A percentile compares a stretch with the other conserved stretches of the same genome.
These are phyloP conservation scores for Stenogyne calaminthoides DNA, from an alignment of 305 asterid species.

Conservation along the genomic window DNA sequence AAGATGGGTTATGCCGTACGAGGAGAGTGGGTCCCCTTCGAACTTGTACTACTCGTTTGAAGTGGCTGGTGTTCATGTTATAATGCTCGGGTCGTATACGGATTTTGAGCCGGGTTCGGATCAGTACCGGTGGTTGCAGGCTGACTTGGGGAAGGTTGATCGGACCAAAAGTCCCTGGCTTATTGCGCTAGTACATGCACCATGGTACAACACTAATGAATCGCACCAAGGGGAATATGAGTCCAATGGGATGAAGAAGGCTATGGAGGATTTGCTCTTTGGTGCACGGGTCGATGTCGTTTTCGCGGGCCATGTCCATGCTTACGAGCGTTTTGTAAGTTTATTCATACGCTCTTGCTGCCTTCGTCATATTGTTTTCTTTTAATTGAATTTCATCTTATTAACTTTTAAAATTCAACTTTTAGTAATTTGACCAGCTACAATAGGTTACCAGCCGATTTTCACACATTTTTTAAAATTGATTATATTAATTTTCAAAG, in stretches of 20 bases:
- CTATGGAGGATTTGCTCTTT: constrained; percentile 70
- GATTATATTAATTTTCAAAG: too few relatives aligned
- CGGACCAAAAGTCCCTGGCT: constrained; percentile 75
- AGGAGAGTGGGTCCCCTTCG: constrained; percentile 65
- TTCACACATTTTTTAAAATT: too few relatives aligned
- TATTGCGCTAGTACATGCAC: constrained; percentile 61
- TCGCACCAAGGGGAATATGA: constrained; percentile 79
- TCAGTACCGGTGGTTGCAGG: constrained; percentile 62
- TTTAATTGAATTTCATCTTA: too few relatives aligned
- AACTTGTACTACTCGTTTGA: constrained; percentile 76
- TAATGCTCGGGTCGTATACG: constrained; percentile 77
- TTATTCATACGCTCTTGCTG: too few relatives aligned
- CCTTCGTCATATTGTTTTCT: too few relatives aligned
- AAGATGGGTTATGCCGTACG: constrained; percentile 77
- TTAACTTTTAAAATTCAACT: too few relatives aligned
- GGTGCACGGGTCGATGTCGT: constrained; percentile 63
- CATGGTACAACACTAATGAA: constrained; percentile 74
- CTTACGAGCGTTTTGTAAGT: constrained; percentile 87
- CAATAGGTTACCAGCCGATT: too few relatives aligned
- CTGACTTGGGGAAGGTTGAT: constrained; percentile 50
- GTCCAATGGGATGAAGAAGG: constrained; percentile 51
- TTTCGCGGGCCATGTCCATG: constrained; percentile 84
- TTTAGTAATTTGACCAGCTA: too few relatives aligned
- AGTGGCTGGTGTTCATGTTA: constrained; percentile 57
- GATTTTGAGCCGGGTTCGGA: constrained; percentile 55